Base-by-base conservation (phyloP, 2,329 filamentous ascomycete species). In the Didymella sp. region DNA sequence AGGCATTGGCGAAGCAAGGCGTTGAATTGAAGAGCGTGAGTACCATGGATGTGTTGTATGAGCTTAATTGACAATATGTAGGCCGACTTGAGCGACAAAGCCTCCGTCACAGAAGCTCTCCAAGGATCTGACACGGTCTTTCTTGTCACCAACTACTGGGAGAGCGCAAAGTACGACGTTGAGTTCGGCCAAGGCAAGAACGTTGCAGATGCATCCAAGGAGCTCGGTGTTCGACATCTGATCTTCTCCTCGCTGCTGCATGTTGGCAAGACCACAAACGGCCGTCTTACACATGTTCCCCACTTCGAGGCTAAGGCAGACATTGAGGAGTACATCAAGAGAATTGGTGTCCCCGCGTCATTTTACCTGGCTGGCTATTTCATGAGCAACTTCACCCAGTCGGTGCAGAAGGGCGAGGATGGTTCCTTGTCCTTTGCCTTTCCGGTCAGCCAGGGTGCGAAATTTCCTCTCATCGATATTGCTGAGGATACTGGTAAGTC, bases 301-400 rank as follows among this genome's bases (percentile, higher is more conserved):
- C 81, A 84, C 61, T 87, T 87, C 57, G 84, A 87, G 67, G 73
- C 72, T 66, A 87, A 87, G 69, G 83, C 84, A 13, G 72, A 79
- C 6, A 78, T 84, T 0, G 84, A 85, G 60, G 70, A 79, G 19
- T 84, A 87, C 68, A 80, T 85, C 47, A 79, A 80, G n/a, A 79
- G 79, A 0, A 59, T 30, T 7, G 63, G 61, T 7, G 41, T 64
- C 2, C 56, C 61, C 4, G 49, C 56, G 5, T 80, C 83, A 0
- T 86, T 85, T 65, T 80, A 82, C 64, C 65, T 80, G 27, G 79
- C 83, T 0, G 84, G 79, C 0, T 78, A 78, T 58, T 87, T 85
- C 68, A 85, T 85, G 82, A 66, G 77, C 62, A 85, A 84, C 66
- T 69, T 82, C 15, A 57, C 45, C 22, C 31, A 45, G 15, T 43